Evolutionary conservation across 2,329 filamentous ascomycete genomes (phyloP).

Genomic region (Fusarium sp.): DNA sequence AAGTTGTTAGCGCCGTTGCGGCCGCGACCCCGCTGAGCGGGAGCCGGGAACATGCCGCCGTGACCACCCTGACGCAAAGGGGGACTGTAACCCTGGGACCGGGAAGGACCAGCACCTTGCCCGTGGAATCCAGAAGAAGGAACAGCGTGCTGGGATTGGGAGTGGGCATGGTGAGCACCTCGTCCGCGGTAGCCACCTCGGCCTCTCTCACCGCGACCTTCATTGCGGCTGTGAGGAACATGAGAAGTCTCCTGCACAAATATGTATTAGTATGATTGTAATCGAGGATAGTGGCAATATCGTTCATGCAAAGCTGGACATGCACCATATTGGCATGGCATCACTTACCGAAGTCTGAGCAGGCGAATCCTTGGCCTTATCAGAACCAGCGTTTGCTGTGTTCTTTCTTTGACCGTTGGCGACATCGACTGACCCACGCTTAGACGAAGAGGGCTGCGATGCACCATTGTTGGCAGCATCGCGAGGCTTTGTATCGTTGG

Average conservation of each 20-base stretch:
- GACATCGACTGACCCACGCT: conserved; percentile 61
- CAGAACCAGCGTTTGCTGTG: conserved; percentile 50
- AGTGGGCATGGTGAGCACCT: conserved; percentile 58
- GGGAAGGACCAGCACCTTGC: conserved; percentile 52
- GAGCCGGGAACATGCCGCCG: conserved; percentile 52
- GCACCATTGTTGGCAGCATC: conserved; percentile 57
- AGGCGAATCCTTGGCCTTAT: conserved; percentile 58
- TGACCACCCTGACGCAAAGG: conserved; percentile 58
- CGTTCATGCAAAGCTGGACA: neutral
- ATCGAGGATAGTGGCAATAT: neutral
- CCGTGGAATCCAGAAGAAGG: conserved; percentile 49
- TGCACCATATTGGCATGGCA: neutral
- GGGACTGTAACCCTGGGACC: conserved; percentile 59
- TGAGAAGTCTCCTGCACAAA: conserved; percentile 47
- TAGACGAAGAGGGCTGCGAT: conserved; percentile 55
- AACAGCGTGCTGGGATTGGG: conserved; percentile 51
- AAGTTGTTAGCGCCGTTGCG: conserved; percentile 53
- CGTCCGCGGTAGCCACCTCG: conserved; percentile 62
- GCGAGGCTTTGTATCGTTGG: conserved; percentile 52
- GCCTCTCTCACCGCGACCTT: conserved; percentile 57
- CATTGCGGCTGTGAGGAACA: conserved; percentile 51
- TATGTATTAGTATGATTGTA: conserved; percentile 10
- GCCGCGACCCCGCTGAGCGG: conserved; percentile 53
- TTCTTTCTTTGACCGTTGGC: conserved; percentile 59
- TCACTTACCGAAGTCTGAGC: conserved; percentile 57